A percentile compares a stretch with the other conserved stretches of the same genome.
These are phyloP conservation scores for Hericium rajendrae DNA, from an alignment of 768 basidiomycete species.

Conservation along the genomic window DNA sequence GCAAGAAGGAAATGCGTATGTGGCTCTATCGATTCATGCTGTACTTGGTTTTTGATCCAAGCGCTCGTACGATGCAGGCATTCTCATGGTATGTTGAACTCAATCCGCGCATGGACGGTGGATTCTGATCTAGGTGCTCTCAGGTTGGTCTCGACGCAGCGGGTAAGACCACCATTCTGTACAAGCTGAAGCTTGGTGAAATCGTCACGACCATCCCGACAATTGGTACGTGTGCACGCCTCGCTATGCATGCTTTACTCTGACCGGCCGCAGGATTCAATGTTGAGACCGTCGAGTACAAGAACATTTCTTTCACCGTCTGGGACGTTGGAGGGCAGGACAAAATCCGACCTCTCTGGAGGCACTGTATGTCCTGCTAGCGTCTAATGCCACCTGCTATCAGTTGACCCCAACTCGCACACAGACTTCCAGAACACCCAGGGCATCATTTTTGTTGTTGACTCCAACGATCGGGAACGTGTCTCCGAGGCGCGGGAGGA, in stretches of 20 bases:
- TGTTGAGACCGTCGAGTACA: constrained; percentile 99
- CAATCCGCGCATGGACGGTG: background rate
- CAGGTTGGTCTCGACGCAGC: constrained; percentile 99
- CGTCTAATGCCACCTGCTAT: constrained; percentile 7
- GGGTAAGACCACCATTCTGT: constrained; percentile 96
- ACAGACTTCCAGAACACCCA: constrained; percentile 99
- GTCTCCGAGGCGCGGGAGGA: constrained; percentile 98
- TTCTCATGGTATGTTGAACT: constrained; percentile 70
- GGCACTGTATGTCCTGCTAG: constrained; percentile 78
- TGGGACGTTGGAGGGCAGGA: constrained; percentile 99
- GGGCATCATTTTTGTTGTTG: constrained; percentile 99
- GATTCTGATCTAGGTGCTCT: constrained; percentile 2
- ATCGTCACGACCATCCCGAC: constrained; percentile 99
- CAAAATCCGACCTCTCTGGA: constrained; percentile 99
- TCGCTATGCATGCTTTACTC: constrained; percentile 12
- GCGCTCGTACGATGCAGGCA: constrained; percentile 49
- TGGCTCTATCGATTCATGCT: constrained; percentile 21
- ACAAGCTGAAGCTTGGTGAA: constrained; percentile 99
- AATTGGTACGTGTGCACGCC: constrained; percentile 61
- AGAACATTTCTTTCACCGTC: constrained; percentile 99
- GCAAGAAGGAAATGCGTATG: constrained; percentile 99
- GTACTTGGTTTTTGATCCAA: constrained; percentile 13
- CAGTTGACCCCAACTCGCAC: constrained; percentile 6
- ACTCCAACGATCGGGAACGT: constrained; percentile 99
- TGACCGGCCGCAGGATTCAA: constrained; percentile 74